phyloP scores from a whole-genome alignment of 164 flowering plant species.

The Piper longum region DNA sequence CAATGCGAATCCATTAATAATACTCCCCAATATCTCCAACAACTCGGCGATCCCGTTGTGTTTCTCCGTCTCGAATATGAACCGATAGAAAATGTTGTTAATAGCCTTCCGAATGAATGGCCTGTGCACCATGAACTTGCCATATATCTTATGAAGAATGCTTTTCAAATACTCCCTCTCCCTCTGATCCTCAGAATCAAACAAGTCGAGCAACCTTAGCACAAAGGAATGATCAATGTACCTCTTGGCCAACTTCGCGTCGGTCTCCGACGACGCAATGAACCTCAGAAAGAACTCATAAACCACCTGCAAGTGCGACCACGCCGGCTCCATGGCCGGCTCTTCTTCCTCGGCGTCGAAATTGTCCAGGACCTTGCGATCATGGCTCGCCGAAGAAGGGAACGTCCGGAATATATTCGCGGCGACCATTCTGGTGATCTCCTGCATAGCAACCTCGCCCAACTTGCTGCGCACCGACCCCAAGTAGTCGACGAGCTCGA shows the following conservation, averaged over 20 bases:
- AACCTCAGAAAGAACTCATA: conserved; percentile 61
- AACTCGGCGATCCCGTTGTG: conserved; percentile 72
- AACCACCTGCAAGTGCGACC: conserved; percentile 79
- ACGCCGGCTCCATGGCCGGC: conserved; percentile 54
- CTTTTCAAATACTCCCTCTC: conserved; percentile 81
- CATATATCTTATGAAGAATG: conserved; percentile 64
- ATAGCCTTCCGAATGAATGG: conserved; percentile 71
- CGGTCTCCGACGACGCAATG: conserved; percentile 62
- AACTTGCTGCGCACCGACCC: conserved; percentile 43
- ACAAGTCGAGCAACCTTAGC: conserved; percentile 59
- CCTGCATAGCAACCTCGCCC: conserved; percentile 68
- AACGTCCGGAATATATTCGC: conserved; percentile 55
- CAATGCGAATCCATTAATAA: conserved; percentile 76
- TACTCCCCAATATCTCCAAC: conserved; percentile 70
- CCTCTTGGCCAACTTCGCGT: conserved; percentile 75
- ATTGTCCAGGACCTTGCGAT: conserved; percentile 32
- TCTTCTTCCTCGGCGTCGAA: conserved; percentile 70
- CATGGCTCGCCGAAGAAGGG: conserved; percentile 32
- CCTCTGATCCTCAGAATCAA: conserved; percentile 75
- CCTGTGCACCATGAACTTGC: conserved; percentile 79
- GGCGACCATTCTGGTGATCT: conserved; percentile 67
- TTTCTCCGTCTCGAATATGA: conserved; percentile 65
- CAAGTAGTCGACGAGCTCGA: conserved; percentile 75
- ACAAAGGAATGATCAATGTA: conserved; percentile 70
- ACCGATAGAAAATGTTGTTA: conserved; percentile 57